These are phyloP conservation scores for Thinopyrum elongatum DNA, from an alignment of 176 grass and related monocot genomes.

Conservation along the genomic window DNA sequence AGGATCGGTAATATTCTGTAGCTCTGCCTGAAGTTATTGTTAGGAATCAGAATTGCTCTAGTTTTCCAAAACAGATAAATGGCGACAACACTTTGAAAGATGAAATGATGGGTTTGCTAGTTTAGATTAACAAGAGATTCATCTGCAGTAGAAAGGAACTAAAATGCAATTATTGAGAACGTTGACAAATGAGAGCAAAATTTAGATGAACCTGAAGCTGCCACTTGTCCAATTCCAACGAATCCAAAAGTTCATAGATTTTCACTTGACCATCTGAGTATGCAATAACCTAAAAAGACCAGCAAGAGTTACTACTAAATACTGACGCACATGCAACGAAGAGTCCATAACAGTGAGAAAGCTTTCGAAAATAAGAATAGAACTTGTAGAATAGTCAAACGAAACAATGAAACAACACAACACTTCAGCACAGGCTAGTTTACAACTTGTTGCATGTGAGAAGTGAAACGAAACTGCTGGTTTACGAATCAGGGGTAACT, in stretches of 20 bases:
- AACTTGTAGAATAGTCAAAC: neutral
- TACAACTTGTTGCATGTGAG: neutral
- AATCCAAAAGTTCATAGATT: slow-evolving; percentile 77
- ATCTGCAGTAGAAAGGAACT: neutral
- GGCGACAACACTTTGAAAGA: neutral
- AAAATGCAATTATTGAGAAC: slow-evolving; percentile 5
- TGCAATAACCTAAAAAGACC: slow-evolving; percentile 62
- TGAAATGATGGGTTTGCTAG: neutral
- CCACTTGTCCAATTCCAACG: slow-evolving; percentile 92
- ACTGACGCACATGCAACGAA: slow-evolving; percentile 4
- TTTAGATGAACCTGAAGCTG: slow-evolving; percentile 86
- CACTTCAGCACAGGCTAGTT: neutral
- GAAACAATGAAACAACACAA: neutral
- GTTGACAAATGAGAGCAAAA: slow-evolving; percentile 17
- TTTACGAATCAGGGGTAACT: slow-evolving; percentile 25
- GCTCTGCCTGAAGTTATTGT: slow-evolving; percentile 69
- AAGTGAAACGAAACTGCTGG: neutral
- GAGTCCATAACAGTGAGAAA: slow-evolving; percentile 22
- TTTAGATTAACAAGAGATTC: slow-evolving; percentile 11
- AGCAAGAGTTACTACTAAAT: slow-evolving; percentile 23
- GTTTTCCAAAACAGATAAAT: neutral
- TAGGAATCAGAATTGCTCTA: neutral
- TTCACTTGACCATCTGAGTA: slow-evolving; percentile 96
- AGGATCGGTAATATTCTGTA: slow-evolving; percentile 76
- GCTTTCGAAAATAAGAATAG: neutral